These are phyloP conservation scores for Botrytis medusae DNA, from an alignment of 2,329 filamentous ascomycete species.

Conservation along the genomic window DNA sequence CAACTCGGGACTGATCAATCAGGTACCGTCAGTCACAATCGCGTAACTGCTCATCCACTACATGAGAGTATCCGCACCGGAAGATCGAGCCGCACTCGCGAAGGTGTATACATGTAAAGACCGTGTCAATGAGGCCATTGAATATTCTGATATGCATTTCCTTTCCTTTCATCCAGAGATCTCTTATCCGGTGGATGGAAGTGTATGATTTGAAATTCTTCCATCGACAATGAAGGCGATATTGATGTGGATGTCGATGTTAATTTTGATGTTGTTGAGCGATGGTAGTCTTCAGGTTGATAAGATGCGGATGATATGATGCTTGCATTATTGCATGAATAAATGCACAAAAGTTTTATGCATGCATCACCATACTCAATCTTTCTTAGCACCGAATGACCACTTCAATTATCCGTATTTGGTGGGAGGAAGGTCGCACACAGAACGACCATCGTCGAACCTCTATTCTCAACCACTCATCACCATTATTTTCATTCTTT, in stretches of 20 bases:
- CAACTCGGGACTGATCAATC: neutral
- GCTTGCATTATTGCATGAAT: neutral
- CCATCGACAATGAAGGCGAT: neutral
- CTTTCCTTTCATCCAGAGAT: neutral
- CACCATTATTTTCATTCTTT: constrained; percentile 8
- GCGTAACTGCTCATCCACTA: neutral
- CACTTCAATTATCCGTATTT: constrained; percentile 2
- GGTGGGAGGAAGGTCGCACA: constrained; percentile 17
- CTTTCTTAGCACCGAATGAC: constrained; percentile 8
- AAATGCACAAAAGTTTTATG: neutral
- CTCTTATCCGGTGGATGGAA: neutral
- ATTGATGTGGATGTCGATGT: neutral
- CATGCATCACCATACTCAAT: neutral
- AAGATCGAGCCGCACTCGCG: constrained; percentile 6
- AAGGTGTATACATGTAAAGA: neutral
- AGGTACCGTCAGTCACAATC: neutral
- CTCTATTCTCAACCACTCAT: constrained; percentile 19
- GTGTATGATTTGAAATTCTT: neutral
- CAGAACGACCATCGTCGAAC: constrained; percentile 9
- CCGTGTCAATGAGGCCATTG: neutral
- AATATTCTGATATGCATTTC: neutral
- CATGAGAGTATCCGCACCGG: neutral
- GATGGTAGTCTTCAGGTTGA: neutral
- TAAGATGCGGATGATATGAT: neutral
- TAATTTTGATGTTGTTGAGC: neutral